These are phyloP conservation scores for Cokeromyces recurvatus DNA, from an alignment of 371 early-diverging fungal species.

Conservation along the genomic window DNA sequence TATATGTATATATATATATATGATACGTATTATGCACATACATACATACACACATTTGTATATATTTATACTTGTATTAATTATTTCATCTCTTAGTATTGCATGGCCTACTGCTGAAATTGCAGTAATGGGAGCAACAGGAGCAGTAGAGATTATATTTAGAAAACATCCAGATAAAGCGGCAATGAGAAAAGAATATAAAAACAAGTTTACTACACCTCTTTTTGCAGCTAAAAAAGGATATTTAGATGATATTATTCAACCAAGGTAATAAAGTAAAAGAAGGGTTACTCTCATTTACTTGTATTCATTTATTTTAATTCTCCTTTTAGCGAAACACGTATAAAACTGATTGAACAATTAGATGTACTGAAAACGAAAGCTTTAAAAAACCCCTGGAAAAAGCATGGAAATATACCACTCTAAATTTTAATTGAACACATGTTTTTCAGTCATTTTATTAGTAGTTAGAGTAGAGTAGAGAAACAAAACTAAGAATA, in stretches of 20 bases:
- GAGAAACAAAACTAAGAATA: too few relatives aligned
- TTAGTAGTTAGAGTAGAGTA: too few relatives aligned
- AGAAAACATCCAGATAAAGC: conserved; percentile 66
- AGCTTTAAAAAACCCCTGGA: conserved; percentile 71
- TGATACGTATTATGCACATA: too few relatives aligned
- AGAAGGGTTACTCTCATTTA: neutral
- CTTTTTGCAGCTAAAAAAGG: conserved; percentile 95
- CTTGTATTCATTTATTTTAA: neutral
- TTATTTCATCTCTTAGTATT: too few relatives aligned
- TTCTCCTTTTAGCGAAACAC: conserved; percentile 51
- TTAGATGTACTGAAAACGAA: conserved; percentile 77
- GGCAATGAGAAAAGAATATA: conserved; percentile 82
- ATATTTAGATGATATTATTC: conserved; percentile 91
- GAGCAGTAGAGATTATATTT: conserved; percentile 97
- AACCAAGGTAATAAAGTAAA: conserved; percentile 78
- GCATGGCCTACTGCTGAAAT: conserved; percentile 97
- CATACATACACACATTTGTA: too few relatives aligned
- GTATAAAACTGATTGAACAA: conserved; percentile 84
- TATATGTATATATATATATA: too few relatives aligned
- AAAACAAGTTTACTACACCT: conserved; percentile 92
- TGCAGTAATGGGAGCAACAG: conserved; percentile 97
- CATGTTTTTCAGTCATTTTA: too few relatives aligned
- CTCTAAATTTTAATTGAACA: conserved; percentile 60
- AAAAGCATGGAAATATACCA: conserved; percentile 96
- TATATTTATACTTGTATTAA: too few relatives aligned